A percentile compares a stretch with the other conserved stretches of the same genome.
These are phyloP conservation scores for Mayamaea pseudoterrestris DNA, from an alignment of 108 stramenopile species.

Conservation along the genomic window DNA sequence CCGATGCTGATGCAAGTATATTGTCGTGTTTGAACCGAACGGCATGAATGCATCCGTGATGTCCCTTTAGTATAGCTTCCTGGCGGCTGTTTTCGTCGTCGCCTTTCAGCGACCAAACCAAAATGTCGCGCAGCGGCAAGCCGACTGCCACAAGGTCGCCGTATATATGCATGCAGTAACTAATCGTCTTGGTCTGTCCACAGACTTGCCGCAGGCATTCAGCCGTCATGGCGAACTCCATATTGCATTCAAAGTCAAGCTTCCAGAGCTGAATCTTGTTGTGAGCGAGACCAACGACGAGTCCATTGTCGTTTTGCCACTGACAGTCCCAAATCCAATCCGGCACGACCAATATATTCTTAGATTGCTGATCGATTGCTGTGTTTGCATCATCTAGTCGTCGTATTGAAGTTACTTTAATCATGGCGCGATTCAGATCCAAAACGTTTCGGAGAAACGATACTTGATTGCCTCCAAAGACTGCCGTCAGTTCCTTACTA, in stretches of 20 bases:
- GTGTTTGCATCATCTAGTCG: too few relatives aligned
- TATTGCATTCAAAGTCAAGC: neutral
- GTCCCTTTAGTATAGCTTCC: neutral
- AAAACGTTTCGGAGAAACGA: too few relatives aligned
- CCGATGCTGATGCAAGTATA: conserved; percentile 47
- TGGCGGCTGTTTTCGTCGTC: neutral
- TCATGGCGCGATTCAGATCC: too few relatives aligned
- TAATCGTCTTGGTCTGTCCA: neutral
- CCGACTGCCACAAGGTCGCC: neutral
- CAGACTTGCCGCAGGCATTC: neutral
- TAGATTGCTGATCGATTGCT: too few relatives aligned
- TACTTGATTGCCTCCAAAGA: too few relatives aligned
- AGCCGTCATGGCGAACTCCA: neutral
- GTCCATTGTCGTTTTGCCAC: neutral
- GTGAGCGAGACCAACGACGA: conserved; percentile 3
- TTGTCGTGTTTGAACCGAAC: neutral
- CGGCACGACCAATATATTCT: too few relatives aligned
- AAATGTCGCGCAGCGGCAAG: neutral
- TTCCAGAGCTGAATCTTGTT: conserved; percentile 1
- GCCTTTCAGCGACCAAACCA: conserved; percentile 1
- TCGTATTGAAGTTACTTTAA: too few relatives aligned
- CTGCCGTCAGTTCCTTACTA: too few relatives aligned
- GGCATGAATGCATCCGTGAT: conserved; percentile 1
- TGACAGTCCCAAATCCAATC: conserved; percentile 11
- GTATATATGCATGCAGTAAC: neutral